Conservation (phyloP, 2,329 filamentous ascomycete species). For the Fusarium pseudonygamai region DNA sequence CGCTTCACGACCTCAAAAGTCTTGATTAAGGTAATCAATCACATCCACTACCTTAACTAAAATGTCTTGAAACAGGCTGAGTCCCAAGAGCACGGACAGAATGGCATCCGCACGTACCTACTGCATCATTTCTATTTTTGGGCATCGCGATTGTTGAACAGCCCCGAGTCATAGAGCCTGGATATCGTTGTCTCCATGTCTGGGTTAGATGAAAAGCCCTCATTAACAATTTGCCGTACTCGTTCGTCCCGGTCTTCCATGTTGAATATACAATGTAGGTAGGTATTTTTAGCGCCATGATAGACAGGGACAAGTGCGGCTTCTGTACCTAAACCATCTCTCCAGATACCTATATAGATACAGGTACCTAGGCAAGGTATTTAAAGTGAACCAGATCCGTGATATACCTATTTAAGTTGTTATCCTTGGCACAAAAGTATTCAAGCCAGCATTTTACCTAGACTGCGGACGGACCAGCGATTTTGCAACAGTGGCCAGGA, state of each 20-base stretch:
- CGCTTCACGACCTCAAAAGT: background rate
- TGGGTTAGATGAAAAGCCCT: background rate
- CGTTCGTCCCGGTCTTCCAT: too few relatives aligned
- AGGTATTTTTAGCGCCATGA: conserved; percentile 11
- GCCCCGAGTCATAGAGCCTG: background rate
- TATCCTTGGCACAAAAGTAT: background rate
- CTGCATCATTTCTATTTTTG: background rate
- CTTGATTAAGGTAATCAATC: background rate
- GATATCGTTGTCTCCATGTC: background rate
- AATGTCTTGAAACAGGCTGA: background rate
- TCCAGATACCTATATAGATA: background rate
- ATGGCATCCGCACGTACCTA: background rate
- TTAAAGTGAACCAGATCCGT: background rate
- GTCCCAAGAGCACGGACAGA: background rate
- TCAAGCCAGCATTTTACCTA: background rate
- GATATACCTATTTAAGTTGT: background rate
- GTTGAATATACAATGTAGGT: background rate
- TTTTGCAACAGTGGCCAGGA: background rate
- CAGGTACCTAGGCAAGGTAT: background rate
- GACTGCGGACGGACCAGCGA: background rate
- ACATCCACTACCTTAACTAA: background rate
- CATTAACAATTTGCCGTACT: background rate
- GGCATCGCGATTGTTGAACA: background rate
- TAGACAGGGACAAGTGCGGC: conserved; percentile 20
- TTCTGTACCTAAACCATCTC: background rate